Percentiles rank a stretch among this genome's conserved stretches.
Conservation (phyloP, 306 rosid species). For the Macrotyloma uniflorum region DNA sequence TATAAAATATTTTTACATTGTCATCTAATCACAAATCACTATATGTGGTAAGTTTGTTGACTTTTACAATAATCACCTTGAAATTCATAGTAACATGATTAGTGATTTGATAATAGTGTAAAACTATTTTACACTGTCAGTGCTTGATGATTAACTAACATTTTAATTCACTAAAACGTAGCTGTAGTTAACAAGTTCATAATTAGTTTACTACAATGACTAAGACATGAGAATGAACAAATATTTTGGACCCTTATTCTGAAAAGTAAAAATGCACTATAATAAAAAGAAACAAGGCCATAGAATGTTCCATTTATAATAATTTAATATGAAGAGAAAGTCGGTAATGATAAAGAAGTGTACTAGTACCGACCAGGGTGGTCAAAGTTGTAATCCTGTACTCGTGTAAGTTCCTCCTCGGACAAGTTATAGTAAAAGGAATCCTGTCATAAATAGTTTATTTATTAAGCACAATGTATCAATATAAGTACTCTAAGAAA, state of each 20-base stretch:
- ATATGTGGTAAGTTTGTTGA: no score
- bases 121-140: no score
- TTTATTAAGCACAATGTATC: neutral
- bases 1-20: no score
- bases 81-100: no score
- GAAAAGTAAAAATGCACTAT: neutral
- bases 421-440: constrained; percentile 88
- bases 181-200: neutral
- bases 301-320: neutral
- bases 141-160: no score
- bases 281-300: neutral
- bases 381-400: constrained; percentile 95
- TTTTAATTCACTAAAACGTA: neutral
- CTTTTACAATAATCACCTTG: no score
- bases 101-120: no score
- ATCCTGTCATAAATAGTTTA: constrained; percentile 61
- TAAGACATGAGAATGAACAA: neutral
- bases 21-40: no score
- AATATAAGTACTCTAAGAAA: constrained; percentile 10
- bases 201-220: neutral
- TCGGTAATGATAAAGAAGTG: constrained; percentile 21
- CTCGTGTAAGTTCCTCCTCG: constrained; percentile 69
- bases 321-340: constrained; percentile 5
- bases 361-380: constrained; percentile 84
- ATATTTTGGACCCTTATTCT: constrained; percentile 17